Conservation (phyloP, 129 eudicot genomes). For the Tanacetum coccineum region DNA sequence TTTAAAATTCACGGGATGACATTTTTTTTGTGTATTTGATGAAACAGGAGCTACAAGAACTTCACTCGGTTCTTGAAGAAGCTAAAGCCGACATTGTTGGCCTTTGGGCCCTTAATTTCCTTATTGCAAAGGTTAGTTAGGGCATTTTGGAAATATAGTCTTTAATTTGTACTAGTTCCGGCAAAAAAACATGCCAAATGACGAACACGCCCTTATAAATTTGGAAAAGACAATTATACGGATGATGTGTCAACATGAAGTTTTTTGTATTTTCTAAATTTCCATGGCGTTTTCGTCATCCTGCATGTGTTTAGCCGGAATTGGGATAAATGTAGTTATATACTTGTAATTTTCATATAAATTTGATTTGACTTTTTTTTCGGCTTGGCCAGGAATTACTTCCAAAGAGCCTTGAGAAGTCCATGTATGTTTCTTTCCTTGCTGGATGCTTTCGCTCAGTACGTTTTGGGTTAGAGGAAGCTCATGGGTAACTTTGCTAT, state of each 20-base stretch:
- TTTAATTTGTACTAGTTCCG: neutral
- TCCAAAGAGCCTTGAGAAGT: slow-evolving; percentile 57
- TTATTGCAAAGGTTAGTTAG: slow-evolving; percentile 56
- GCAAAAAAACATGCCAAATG: too few species aligned
- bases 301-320: neutral
- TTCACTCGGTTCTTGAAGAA: slow-evolving; percentile 92
- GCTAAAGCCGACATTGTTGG: slow-evolving; percentile 99
- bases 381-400: slow-evolving; percentile 58
- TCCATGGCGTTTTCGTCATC: neutral
- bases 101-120: slow-evolving; percentile 85
- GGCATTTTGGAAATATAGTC: neutral
- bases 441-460: slow-evolving; percentile 98
- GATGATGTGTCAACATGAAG: too few species aligned
- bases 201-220: too few species aligned
- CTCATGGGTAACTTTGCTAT: slow-evolving; percentile 78
- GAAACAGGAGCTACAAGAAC: slow-evolving; percentile 89
- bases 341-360: neutral
- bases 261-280: too few species aligned
- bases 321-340: too few species aligned
- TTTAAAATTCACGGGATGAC: neutral
- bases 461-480: slow-evolving; percentile 91
- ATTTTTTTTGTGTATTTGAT: slow-evolving; percentile 11
- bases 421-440: slow-evolving; percentile 88
- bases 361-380: slow-evolving; percentile 16
- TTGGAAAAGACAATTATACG: too few species aligned